phyloP scores from a whole-genome alignment of 257 asterid species.

The Vinca minor region DNA sequence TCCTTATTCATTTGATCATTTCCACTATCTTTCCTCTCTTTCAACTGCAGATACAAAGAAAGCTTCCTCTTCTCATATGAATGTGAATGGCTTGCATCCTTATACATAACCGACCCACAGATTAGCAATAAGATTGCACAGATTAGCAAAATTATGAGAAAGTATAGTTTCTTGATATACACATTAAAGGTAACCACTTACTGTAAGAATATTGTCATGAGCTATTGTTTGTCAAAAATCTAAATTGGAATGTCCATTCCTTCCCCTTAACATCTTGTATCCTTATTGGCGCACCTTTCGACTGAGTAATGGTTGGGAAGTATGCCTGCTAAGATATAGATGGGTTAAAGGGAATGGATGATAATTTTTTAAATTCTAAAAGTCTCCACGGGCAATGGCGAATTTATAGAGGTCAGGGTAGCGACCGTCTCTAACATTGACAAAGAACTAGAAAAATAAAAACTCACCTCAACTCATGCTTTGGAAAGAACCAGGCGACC shows the following conservation, averaged over 20 bases:
- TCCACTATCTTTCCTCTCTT: too few relatives aligned
- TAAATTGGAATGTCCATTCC: slow-evolving; percentile 93
- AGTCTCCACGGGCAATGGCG: not conserved
- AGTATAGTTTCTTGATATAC: not conserved
- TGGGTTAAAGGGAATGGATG: slow-evolving; percentile 6
- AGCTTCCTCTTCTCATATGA: too few relatives aligned
- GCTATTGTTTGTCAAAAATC: slow-evolving; percentile 97
- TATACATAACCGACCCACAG: too few relatives aligned
- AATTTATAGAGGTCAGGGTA: too few relatives aligned
- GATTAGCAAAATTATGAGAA: slow-evolving; percentile 12
- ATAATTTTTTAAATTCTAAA: not conserved
- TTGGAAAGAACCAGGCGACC: slow-evolving; percentile 97
- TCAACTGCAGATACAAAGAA: too few relatives aligned
- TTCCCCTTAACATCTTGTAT: slow-evolving; percentile 94
- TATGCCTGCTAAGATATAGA: slow-evolving; percentile 58
- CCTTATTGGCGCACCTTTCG: slow-evolving; percentile 87
- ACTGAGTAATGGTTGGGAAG: slow-evolving; percentile 80
- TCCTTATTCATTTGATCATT: too few relatives aligned
- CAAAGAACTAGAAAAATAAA: slow-evolving; percentile 13
- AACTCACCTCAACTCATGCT: slow-evolving; percentile 96
- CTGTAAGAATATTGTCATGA: slow-evolving; percentile 42
- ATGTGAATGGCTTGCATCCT: too few relatives aligned
- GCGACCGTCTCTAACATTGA: too few relatives aligned
- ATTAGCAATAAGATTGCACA: slow-evolving; percentile 10
- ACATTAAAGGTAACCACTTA: slow-evolving; percentile 28